A percentile compares a stretch with the other conserved stretches of the same genome.
Evolutionary conservation across 345 rosid species (phyloP).

Genomic region (Heritiera littoralis): DNA sequence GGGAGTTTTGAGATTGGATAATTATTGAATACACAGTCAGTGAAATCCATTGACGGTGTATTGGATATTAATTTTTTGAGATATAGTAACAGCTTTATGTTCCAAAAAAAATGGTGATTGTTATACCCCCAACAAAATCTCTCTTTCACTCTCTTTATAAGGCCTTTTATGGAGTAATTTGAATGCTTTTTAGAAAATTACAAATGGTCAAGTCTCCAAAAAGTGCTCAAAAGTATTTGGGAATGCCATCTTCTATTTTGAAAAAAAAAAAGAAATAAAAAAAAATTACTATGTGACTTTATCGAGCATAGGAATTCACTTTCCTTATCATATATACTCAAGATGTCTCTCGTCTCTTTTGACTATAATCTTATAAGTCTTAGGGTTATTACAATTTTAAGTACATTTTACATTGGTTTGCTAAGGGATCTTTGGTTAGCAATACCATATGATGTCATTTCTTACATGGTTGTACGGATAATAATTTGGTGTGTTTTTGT

Average conservation of each 20-base stretch:
- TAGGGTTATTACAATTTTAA: background rate
- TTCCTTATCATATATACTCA: constrained; percentile 28
- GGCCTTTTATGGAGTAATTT: background rate
- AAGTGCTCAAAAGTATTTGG: constrained; percentile 1
- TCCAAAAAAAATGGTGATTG: too few relatives aligned
- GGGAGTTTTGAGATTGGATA: too few relatives aligned
- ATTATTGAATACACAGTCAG: too few relatives aligned
- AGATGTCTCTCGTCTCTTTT: constrained; percentile 37
- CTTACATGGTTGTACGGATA: constrained; percentile 21
- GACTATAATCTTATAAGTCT: constrained; percentile 16
- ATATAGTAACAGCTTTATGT: too few relatives aligned
- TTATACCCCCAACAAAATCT: background rate
- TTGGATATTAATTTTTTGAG: too few relatives aligned
- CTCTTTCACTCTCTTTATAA: background rate
- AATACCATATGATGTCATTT: constrained; percentile 9
- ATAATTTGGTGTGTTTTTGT: background rate
- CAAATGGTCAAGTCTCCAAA: background rate
- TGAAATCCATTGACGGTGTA: too few relatives aligned
- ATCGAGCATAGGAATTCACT: constrained; percentile 39
- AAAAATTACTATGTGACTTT: constrained; percentile 25
- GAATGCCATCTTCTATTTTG: background rate
- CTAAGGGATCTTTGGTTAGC: too few relatives aligned
- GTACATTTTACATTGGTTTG: background rate
- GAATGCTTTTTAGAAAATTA: background rate
- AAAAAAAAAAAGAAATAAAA: background rate